Evolutionary conservation across 148 eudicot genomes (phyloP).

Genomic region (Dianthus caryophyllus): DNA sequence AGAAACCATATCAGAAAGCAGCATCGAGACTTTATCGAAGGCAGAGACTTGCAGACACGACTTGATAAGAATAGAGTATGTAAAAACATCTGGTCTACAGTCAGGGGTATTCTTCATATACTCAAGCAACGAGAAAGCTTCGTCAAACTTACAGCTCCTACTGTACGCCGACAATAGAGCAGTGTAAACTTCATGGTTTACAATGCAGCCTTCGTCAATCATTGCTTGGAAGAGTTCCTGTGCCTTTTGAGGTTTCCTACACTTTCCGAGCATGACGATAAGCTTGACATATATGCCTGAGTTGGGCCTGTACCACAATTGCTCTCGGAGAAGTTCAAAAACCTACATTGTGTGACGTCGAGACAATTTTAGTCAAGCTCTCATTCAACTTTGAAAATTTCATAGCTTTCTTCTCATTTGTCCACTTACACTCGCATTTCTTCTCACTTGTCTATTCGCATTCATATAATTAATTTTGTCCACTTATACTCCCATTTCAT

Average conservation of each 20-base stretch:
- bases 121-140: slow-evolving; percentile 72
- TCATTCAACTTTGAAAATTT: too few species aligned
- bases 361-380: not conserved
- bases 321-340: slow-evolving; percentile 82
- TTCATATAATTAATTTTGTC: too few species aligned
- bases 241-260: slow-evolving; percentile 85
- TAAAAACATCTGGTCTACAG: slow-evolving; percentile 75
- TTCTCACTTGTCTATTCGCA: too few species aligned
- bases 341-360: slow-evolving; percentile 40
- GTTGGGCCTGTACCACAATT: slow-evolving; percentile 84
- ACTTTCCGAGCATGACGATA: slow-evolving; percentile 93
- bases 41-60: slow-evolving; percentile 65
- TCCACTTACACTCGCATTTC: too few species aligned
- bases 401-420: too few species aligned
- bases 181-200: slow-evolving; percentile 67
- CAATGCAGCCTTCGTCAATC: slow-evolving; percentile 79
- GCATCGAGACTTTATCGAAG: slow-evolving; percentile 51
- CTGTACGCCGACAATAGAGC: slow-evolving; percentile 89
- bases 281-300: slow-evolving; percentile 71
- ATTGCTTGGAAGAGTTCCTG: slow-evolving; percentile 56
- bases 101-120: slow-evolving; percentile 59
- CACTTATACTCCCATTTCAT: too few species aligned
- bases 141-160: slow-evolving; percentile 62
- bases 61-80: slow-evolving; percentile 77
- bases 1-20: slow-evolving; percentile 73